Evolutionary conservation across 257 asterid species (phyloP).

Genomic region (Cinchona pubescens): DNA sequence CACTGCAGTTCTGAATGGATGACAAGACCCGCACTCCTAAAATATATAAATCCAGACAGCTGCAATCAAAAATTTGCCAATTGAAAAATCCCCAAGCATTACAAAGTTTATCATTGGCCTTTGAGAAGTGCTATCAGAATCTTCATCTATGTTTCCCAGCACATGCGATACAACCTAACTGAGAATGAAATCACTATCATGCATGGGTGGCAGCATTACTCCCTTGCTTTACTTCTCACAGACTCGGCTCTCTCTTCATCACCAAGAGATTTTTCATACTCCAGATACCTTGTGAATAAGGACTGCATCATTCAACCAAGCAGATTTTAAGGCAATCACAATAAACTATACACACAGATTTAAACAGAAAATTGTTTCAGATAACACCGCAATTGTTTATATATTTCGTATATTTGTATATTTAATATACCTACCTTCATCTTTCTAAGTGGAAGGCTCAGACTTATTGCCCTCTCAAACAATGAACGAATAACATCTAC

Average conservation of each 20-base stretch:
- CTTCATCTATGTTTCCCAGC: not conserved
- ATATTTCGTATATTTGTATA: too few relatives aligned
- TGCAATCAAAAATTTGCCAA: not conserved
- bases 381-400: too few relatives aligned
- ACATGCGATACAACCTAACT: not conserved
- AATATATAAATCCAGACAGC: not conserved
- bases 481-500: conserved; percentile 70
- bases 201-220: conserved; percentile 58
- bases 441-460: conserved; percentile 80
- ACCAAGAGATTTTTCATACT: conserved; percentile 62
- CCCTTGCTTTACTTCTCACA: conserved; percentile 80
- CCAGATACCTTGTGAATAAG: conserved; percentile 79
- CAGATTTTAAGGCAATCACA: not conserved
- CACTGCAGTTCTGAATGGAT: not conserved
- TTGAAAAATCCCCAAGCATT: not conserved
- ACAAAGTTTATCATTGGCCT: not conserved
- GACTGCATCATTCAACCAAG: conserved; percentile 47
- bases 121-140: not conserved
- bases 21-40: too few relatives aligned
- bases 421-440: conserved; percentile 60
- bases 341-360: not conserved
- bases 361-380: not conserved
- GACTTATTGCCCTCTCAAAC: conserved; percentile 86
- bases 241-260: conserved; percentile 56
- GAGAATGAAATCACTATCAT: conserved; percentile 23